Percentiles rank a stretch among this genome's conserved stretches.
Evolutionary conservation across 2,329 filamentous ascomycete genomes (phyloP).

Genomic region (Pseudovirgaria hyperparasitica): DNA sequence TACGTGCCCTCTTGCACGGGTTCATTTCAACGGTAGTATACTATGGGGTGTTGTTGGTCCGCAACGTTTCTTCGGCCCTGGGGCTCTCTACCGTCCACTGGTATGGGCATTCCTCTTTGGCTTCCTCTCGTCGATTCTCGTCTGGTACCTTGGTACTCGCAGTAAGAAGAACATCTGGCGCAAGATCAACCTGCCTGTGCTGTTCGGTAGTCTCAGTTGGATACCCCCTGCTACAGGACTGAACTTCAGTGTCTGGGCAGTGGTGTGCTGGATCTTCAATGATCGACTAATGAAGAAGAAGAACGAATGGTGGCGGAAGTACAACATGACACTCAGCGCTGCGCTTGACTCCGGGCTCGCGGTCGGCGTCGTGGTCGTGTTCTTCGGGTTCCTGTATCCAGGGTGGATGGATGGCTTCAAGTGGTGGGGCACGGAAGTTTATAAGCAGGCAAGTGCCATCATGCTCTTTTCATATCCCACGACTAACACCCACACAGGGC

Average conservation of each 20-base stretch:
- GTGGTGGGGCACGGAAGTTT: slow-evolving; percentile 85
- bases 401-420: slow-evolving; percentile 59
- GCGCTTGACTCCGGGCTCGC: slow-evolving; percentile 74
- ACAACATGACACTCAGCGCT: slow-evolving; percentile 78
- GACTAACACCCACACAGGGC: slow-evolving; percentile 32
- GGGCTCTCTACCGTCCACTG: slow-evolving; percentile 60
- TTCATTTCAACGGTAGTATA: slow-evolving; percentile 84
- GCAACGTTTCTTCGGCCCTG: slow-evolving; percentile 64
- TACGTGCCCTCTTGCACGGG: slow-evolving; percentile 73
- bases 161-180: slow-evolving; percentile 50
- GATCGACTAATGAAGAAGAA: slow-evolving; percentile 57
- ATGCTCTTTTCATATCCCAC: background rate
- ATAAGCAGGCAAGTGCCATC: slow-evolving; percentile 43
- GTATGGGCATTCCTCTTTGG: slow-evolving; percentile 76
- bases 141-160: slow-evolving; percentile 57
- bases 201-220: slow-evolving; percentile 74
- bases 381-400: slow-evolving; percentile 77
- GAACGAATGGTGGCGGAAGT: slow-evolving; percentile 76
- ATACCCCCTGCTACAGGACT: slow-evolving; percentile 73
- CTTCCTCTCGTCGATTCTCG: slow-evolving; percentile 56
- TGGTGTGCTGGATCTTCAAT: slow-evolving; percentile 80
- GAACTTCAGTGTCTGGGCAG: slow-evolving; percentile 78
- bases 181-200: slow-evolving; percentile 69
- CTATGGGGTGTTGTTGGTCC: slow-evolving; percentile 84
- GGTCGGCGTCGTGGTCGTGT: slow-evolving; percentile 70